Evolutionary conservation across 2,329 filamentous ascomycete genomes (phyloP), one percentile per base, ranked within the genome.

Genomic region (Fusarium illudens): DNA sequence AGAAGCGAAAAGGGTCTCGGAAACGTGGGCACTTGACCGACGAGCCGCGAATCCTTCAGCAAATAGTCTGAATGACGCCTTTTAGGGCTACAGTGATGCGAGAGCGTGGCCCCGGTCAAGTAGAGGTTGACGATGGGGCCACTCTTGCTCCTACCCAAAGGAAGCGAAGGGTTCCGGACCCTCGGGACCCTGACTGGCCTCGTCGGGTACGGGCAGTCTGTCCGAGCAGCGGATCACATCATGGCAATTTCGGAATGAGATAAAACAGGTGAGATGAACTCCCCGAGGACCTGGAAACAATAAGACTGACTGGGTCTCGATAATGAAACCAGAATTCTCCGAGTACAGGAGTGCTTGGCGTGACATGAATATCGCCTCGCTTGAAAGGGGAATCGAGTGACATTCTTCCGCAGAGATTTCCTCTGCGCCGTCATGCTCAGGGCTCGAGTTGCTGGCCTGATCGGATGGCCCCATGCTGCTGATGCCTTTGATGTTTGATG

Each of bases 71-170:
- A 48, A 72, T 72, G 60, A 52, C 69, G 67, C 58, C 57, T 72
- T 73, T 39, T 50, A 54, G 52, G 54, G 60, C 59, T 65, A 12
- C 7, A 15, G 42, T 72, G 62, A 71, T 72, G 67, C 36, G n/a
- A 73, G n/a, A 19, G n/a, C 33, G 44, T 55, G 39, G 25, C 57
- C 44, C 51, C 60, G 53, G 48, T 48, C 39, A 27, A 32, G 25
- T 5, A 27, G 25, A 27, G 25, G 27, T 22, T 27, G 27, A 56
- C 46, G 44, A 59, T 57, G 37, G 57, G 53, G 51, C 62, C 58
- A 68, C 57, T 62, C 61, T 58, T 55, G 36, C 57, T 53, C 30
- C 36, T n/a, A 29, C 33, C 3, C 25, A 37, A 22, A 46, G 50
- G 48, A 33, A 12, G n/a, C 4, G 34, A 50, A 44, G 39, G 22